Base-by-base conservation (phyloP, 176 grass and related monocot species). In the Stipa capillata region DNA sequence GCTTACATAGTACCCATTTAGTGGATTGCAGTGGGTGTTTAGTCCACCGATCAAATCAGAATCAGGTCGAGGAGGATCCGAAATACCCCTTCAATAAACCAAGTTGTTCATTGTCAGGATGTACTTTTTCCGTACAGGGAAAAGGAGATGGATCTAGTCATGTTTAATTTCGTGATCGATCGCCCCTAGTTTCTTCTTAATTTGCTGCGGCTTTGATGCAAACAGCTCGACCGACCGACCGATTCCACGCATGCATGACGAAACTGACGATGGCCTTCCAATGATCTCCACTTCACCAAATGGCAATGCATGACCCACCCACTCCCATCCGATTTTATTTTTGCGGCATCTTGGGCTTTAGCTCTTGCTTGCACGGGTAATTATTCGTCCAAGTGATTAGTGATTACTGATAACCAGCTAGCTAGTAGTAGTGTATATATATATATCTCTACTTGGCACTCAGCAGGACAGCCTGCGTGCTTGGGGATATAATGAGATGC, bases 321-420 rank as follows among this genome's bases (percentile, higher is more conserved):
- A n/a, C n/a, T n/a, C n/a, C n/a, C n/a, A n/a, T n/a, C n/a, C n/a
- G n/a, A 13, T 8, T 20, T 7, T 43, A 57, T 59, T 10, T 29
- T 12, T 7, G 23, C 27, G 18, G 20, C 47, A 75, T 34, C 25
- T 66, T 83, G 25, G 25, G 69, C 69, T 74, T 75, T 83, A 43
- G 43, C 73, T 69, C 14, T 25, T 69, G 25, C 35, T 43, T n/a
- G 81, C 70, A 74, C 71, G 36, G 71, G 81, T 55, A 76, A 75
- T 76, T 83, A 83, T 83, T 42, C 41, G 2, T 47, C 44, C 17
- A 14, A n/a, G 58, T 74, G 69, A 82, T 61, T 64, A 48, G 8
- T 58, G 27, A 41, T 57, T 42, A n/a, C n/a, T n/a, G n/a, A n/a
- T n/a, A n/a, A 68, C 37, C 21, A 68, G 12, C 37, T 42, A 67